Evolutionary conservation across 495 filamentous ascomycete genomes (phyloP).

Genomic region (Aspergillus biplanus): DNA sequence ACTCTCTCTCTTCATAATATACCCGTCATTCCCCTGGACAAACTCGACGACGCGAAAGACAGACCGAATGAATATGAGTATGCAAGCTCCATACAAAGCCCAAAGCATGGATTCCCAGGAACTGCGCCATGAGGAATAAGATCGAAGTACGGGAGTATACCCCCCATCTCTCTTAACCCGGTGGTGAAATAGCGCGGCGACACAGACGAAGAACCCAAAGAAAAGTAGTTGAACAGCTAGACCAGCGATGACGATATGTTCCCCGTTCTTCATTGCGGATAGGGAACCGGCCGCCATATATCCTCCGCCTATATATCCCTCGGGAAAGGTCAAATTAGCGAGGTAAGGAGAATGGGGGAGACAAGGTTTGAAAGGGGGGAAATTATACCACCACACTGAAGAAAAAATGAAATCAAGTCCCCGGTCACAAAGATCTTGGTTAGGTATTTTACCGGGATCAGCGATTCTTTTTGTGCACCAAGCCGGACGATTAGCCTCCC

Average conservation of each 20-base stretch:
- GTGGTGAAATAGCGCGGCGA: conserved; percentile 39
- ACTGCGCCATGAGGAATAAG: background rate
- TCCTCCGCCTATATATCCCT: conserved; percentile 25
- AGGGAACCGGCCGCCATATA: conserved; percentile 29
- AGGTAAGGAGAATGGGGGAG: background rate
- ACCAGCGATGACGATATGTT: conserved; percentile 46
- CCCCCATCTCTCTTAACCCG: conserved; percentile 24
- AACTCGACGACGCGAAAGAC: conserved; percentile 67
- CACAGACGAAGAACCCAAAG: conserved; percentile 47
- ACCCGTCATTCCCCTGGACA: conserved; percentile 56
- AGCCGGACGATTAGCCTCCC: background rate
- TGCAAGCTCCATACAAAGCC: conserved; percentile 54
- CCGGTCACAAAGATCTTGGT: background rate
- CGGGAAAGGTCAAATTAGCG: background rate
- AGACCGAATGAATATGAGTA: conserved; percentile 61
- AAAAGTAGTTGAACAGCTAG: conserved; percentile 44
- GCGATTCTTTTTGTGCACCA: background rate
- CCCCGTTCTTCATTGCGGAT: conserved; percentile 26
- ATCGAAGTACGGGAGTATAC: background rate
- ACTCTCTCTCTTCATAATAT: conserved; percentile 55
- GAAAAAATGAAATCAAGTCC: background rate
- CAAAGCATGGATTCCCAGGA: conserved; percentile 55
- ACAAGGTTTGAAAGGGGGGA: background rate
- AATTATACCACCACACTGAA: background rate
- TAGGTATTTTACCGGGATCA: background rate